Conservation (phyloP, 805 yeast genomes). For the Metschnikowia arizonensis region DNA sequence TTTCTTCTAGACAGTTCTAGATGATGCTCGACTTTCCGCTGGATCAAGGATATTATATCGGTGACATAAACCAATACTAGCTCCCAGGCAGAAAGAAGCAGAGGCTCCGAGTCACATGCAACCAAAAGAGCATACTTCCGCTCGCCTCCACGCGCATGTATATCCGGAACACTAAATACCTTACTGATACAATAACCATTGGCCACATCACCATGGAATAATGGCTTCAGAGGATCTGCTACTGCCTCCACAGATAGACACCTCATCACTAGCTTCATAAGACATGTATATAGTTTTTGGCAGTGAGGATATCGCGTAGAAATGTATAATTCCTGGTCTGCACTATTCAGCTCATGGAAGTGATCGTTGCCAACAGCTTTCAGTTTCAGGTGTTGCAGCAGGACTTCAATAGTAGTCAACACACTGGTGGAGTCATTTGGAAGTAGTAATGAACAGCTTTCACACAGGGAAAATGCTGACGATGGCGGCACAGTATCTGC, state of each 20-base stretch:
- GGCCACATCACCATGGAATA: slow-evolving; percentile 58
- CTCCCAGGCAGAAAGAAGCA: slow-evolving; percentile 53
- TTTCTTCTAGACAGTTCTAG: slow-evolving; percentile 11
- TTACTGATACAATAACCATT: slow-evolving; percentile 58
- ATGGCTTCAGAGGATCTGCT: slow-evolving; percentile 54
- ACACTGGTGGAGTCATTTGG: slow-evolving; percentile 37
- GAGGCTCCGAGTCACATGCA: slow-evolving; percentile 51
- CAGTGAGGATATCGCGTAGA: slow-evolving; percentile 60
- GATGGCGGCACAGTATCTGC: slow-evolving; percentile 35
- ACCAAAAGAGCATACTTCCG: slow-evolving; percentile 61
- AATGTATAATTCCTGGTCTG: slow-evolving; percentile 27
- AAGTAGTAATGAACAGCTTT: slow-evolving; percentile 54
- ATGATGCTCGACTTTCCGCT: slow-evolving; percentile 16
- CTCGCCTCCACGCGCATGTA: slow-evolving; percentile 70
- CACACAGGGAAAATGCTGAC: slow-evolving; percentile 46
- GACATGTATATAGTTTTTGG: slow-evolving; percentile 45
- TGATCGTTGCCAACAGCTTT: slow-evolving; percentile 40
- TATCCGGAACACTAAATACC: slow-evolving; percentile 59
- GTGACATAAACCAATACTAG: slow-evolving; percentile 37
- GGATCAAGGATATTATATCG: slow-evolving; percentile 22
- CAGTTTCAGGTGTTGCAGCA: not conserved
- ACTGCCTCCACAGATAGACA: slow-evolving; percentile 65
- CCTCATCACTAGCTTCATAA: slow-evolving; percentile 59
- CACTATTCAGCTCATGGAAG: slow-evolving; percentile 17
- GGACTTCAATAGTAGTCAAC: slow-evolving; percentile 14